Conservation (phyloP, 371 early-diverging fungal species). For the Apophysomyces trapeziformis region DNA sequence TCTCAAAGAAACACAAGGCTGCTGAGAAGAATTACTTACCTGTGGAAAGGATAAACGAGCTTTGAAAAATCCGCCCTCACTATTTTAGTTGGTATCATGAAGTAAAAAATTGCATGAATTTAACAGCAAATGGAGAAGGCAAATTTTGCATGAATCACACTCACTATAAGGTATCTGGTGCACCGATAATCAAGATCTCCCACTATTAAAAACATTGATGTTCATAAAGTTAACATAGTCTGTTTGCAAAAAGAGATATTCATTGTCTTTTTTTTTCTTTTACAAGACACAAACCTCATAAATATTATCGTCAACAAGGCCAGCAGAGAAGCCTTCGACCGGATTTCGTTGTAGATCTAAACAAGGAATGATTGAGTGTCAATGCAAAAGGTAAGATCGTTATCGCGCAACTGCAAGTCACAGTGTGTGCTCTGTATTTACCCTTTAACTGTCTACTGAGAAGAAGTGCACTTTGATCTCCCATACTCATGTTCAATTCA, state of each 20-base stretch:
- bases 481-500: conserved; percentile 5
- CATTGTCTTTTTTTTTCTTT: neutral
- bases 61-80: conserved; percentile 92
- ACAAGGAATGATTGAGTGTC: neutral
- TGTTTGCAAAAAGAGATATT: neutral
- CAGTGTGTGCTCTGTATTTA: neutral
- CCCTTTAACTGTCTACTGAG: conserved; percentile 14
- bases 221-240: neutral
- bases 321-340: conserved; percentile 85
- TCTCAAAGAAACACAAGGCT: neutral
- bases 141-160: conserved; percentile 24
- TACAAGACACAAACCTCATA: conserved; percentile 58
- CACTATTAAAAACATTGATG: conserved; percentile 43
- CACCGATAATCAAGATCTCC: conserved; percentile 92
- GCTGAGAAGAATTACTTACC: conserved; percentile 30
- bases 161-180: conserved; percentile 88
- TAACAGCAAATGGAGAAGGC: conserved; percentile 1
- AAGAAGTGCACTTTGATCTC: conserved; percentile 16
- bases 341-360: conserved; percentile 71
- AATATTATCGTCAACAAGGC: conserved; percentile 71
- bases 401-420: neutral
- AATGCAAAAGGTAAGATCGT: too few relatives aligned
- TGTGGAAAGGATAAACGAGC: conserved; percentile 83
- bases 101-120: neutral
- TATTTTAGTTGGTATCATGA: conserved; percentile 11